These are phyloP conservation scores for Musa balbisiana DNA, from an alignment of 202 grass and related monocot species.

Conservation along the genomic window DNA sequence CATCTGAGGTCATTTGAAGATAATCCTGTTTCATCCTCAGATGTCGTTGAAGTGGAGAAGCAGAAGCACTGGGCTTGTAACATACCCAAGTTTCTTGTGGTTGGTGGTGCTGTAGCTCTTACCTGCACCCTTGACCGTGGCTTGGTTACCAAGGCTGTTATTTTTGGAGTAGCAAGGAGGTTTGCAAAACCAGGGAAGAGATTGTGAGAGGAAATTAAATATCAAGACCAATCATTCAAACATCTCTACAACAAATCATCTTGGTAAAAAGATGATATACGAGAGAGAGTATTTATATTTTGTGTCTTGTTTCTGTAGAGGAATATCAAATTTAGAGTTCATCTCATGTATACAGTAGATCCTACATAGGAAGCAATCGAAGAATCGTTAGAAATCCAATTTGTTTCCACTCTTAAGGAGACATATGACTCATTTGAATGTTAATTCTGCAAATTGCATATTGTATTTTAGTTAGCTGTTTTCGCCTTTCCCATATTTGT, in stretches of 20 bases:
- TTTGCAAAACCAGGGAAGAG: slow-evolving; percentile 57
- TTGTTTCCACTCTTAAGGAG: too few relatives aligned
- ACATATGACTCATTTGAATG: too few relatives aligned
- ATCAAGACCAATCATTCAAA: not conserved
- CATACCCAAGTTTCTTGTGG: slow-evolving; percentile 50
- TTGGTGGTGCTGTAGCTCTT: slow-evolving; percentile 55
- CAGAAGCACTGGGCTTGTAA: slow-evolving; percentile 53
- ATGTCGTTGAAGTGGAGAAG: slow-evolving; percentile 38
- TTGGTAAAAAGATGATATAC: not conserved
- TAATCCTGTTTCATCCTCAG: slow-evolving; percentile 23
- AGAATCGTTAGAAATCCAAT: too few relatives aligned
- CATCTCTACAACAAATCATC: not conserved
- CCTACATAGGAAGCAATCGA: too few relatives aligned
- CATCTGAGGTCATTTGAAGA: slow-evolving; percentile 32
- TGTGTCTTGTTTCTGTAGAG: not conserved
- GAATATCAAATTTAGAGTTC: not conserved
- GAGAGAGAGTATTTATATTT: not conserved
- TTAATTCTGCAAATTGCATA: too few relatives aligned
- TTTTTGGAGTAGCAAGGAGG: slow-evolving; percentile 72
- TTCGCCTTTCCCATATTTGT: too few relatives aligned
- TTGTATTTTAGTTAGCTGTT: too few relatives aligned
- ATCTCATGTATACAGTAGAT: not conserved
- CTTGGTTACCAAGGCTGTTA: slow-evolving; percentile 61
- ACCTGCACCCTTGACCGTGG: slow-evolving; percentile 72
- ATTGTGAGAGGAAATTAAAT: slow-evolving; percentile 25